A percentile compares a stretch with the other conserved stretches of the same genome.
Evolutionary conservation across 2,329 filamentous ascomycete genomes (phyloP).

Genomic region (Penicillium decumbens): DNA sequence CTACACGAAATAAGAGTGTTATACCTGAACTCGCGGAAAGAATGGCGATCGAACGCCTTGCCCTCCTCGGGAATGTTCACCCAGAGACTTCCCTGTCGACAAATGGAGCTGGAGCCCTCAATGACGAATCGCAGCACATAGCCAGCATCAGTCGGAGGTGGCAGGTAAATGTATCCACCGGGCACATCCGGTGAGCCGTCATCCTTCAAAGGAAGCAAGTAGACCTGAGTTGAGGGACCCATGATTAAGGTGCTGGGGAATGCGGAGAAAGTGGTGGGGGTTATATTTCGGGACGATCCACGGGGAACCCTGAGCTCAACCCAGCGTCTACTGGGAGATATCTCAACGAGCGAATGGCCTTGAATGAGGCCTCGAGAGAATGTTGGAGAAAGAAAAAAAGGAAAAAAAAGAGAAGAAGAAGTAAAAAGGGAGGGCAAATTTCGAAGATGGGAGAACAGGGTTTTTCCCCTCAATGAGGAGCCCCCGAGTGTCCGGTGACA

Average conservation of each 20-base stretch:
- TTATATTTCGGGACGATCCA: not conserved
- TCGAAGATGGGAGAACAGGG: not conserved
- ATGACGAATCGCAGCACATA: constrained; percentile 84
- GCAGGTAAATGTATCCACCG: constrained; percentile 86
- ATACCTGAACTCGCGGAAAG: constrained; percentile 86
- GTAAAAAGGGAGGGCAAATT: not conserved
- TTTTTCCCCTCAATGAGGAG: constrained; percentile 7
- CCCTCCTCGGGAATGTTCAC: constrained; percentile 84
- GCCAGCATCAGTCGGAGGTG: constrained; percentile 66
- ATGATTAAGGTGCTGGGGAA: constrained; percentile 9
- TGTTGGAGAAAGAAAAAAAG: constrained; percentile 2
- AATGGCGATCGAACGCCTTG: constrained; percentile 68
- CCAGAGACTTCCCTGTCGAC: constrained; percentile 89
- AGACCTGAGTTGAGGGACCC: constrained; percentile 54
- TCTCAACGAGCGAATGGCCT: constrained; percentile 15
- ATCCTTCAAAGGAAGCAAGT: constrained; percentile 86
- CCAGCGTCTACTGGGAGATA: constrained; percentile 1
- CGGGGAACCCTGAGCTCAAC: not conserved
- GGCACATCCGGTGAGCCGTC: constrained; percentile 85
- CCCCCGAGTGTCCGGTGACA: constrained; percentile 11
- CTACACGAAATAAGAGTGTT: constrained; percentile 25
- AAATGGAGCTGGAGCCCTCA: constrained; percentile 92
- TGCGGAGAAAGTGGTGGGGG: not conserved
- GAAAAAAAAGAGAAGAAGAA: not conserved
- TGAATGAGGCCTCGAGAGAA: constrained; percentile 5